phyloP scores from a whole-genome alignment of 2,329 filamentous ascomycete species.

The Thelonectria rubi region DNA sequence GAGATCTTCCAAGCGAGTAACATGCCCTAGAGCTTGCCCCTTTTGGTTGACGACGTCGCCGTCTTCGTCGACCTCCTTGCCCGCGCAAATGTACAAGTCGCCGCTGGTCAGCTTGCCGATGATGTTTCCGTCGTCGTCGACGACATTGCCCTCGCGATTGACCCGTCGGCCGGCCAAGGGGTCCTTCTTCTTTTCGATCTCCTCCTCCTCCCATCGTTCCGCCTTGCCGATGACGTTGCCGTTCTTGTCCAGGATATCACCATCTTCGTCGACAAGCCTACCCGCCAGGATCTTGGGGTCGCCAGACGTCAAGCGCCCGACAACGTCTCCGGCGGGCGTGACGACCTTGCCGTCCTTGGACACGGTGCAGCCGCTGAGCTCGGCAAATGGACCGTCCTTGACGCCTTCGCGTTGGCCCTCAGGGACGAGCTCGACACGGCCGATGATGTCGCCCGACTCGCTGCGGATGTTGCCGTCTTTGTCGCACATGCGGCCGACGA shows the following conservation, averaged over 20 bases:
- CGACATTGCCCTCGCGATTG: constrained; percentile 67
- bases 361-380: constrained; percentile 71
- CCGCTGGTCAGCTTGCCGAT: constrained; percentile 75
- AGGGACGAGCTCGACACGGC: constrained; percentile 72
- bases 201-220: constrained; percentile 67
- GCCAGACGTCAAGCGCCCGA: constrained; percentile 76
- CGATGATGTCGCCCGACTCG: constrained; percentile 76
- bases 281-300: constrained; percentile 78
- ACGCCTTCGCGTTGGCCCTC: constrained; percentile 70
- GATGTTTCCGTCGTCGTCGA: constrained; percentile 66
- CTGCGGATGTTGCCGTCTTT: constrained; percentile 77
- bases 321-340: constrained; percentile 72
- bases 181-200: constrained; percentile 61
- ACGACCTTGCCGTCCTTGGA: constrained; percentile 75
- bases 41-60: constrained; percentile 77
- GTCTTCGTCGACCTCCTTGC: constrained; percentile 75
- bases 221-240: constrained; percentile 67
- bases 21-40: constrained; percentile 72
- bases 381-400: constrained; percentile 75
- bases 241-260: constrained; percentile 82
- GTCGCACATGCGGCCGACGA: constrained; percentile 75
- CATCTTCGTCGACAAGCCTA: constrained; percentile 80
- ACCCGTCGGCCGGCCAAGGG: constrained; percentile 64
- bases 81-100: constrained; percentile 69
- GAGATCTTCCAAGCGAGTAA: constrained; percentile 71